Base-by-base conservation (phyloP, 75 land plant species). In the Sequoia sempervirens region DNA sequence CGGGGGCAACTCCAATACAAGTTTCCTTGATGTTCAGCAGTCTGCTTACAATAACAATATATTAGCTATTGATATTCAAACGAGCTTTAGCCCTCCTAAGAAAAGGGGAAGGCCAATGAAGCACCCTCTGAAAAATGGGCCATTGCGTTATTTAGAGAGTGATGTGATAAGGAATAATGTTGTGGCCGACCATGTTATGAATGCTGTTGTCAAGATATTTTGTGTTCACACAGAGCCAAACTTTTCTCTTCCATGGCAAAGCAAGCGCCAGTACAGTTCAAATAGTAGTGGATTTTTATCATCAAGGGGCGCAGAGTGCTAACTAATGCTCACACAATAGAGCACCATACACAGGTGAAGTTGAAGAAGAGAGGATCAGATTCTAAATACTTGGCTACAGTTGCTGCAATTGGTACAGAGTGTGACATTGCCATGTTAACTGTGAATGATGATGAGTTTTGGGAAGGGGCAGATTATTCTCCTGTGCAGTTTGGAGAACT, bases 171-270 rank as follows among this genome's bases (percentile, higher is more conserved):
- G 45, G n/a, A 13, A 75, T 1, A 75, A 82, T 38, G 79, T 53
- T 37, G 76, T 89, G 80, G 86, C 53, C 53, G 87, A 84, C 38
- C 90, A 85, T 86, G 90, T 72, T 32, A 95, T 96, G 99, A 95
- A 95, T 84, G 95, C 94, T 56, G 97, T 95, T 50, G 99, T 95
- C 79, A 96, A 96, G 90, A 95, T 96, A 81, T 96, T 96, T 79
- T 96, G 97, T 75, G 97, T 43, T 6, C 46, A 43, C 46, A 43
- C 46, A 43, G 46, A 43, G 86, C 98, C 96, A 13, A 96, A 94
- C 80, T 96, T 96, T 82, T 96, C 96, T 45, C 80, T 96, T 73
- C 98, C 98, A 68, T 96, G 98, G 96, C 98, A 94, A 92, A 83
- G 93, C 82, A 96, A 94, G 85, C 75, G 98, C 82, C 96, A 94